These are phyloP conservation scores for Colletotrichum lupini DNA, from an alignment of 2,329 filamentous ascomycete genomes.

Conservation along the genomic window DNA sequence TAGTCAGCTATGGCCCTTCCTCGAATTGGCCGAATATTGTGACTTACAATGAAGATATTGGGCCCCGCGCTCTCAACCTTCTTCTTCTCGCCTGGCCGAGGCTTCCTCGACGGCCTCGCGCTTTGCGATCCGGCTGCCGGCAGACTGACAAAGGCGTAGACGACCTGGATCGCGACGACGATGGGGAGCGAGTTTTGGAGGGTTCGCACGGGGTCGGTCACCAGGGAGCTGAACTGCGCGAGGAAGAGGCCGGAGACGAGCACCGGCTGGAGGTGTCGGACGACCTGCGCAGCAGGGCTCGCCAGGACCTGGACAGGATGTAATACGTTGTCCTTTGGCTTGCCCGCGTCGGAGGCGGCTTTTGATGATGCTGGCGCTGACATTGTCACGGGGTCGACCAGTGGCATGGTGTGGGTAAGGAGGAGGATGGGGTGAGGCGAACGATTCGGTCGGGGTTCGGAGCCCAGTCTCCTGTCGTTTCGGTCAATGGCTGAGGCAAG, in stretches of 20 bases:
- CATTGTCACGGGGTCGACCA: conserved; percentile 52
- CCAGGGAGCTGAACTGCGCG: conserved; percentile 72
- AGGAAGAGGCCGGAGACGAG: conserved; percentile 74
- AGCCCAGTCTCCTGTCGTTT: conserved; percentile 5
- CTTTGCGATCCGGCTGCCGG: conserved; percentile 66
- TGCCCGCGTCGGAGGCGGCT: conserved; percentile 43
- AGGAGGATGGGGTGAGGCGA: conserved; percentile 10
- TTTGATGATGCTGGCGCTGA: conserved; percentile 49
- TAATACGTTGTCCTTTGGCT: conserved; percentile 43
- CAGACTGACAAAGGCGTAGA: conserved; percentile 72
- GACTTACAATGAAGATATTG: conserved; percentile 59
- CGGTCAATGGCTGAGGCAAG: conserved; percentile 7
- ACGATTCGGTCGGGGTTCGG: conserved; percentile 12
- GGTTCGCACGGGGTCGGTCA: conserved; percentile 75
- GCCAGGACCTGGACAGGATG: conserved; percentile 52
- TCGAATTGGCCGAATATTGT: too few species aligned
- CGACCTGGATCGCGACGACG: conserved; percentile 72
- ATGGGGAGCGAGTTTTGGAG: conserved; percentile 71
- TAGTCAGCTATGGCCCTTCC: neutral
- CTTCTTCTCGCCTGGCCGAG: conserved; percentile 65
- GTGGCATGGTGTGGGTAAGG: conserved; percentile 41
- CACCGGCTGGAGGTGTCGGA: conserved; percentile 75
- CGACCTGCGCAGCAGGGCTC: conserved; percentile 54
- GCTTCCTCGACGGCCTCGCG: conserved; percentile 58
- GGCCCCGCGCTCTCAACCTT: conserved; percentile 57